Conservation (phyloP, 306 rosid species). For the Sicyos baderoa region DNA sequence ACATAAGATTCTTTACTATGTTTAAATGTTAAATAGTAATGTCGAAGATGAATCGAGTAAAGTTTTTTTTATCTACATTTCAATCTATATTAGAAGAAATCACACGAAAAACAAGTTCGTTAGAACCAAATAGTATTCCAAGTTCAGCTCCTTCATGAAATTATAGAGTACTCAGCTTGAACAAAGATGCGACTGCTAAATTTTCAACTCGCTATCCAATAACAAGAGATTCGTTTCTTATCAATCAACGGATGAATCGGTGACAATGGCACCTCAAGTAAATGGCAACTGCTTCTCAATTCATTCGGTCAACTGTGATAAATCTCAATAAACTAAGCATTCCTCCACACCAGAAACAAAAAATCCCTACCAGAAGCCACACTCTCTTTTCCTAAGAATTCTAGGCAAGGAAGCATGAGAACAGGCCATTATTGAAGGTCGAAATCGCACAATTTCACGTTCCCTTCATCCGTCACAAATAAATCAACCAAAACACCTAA, state of each 20-base stretch:
- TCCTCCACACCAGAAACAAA: not conserved
- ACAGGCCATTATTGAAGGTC: not conserved
- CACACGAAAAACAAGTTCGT: not conserved
- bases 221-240: not conserved
- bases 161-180: not conserved
- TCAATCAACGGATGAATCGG: not conserved
- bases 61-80: not conserved
- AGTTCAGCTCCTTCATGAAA: conserved; percentile 3
- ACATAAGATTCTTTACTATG: not conserved
- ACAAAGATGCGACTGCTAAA: not conserved
- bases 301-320: conserved; percentile 14
- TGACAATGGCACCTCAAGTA: conserved; percentile 2
- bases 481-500: conserved; percentile 11
- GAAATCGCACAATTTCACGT: conserved; percentile 8
- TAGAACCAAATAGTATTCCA: conserved; percentile 2
- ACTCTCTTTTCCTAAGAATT: not conserved
- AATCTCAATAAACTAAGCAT: not conserved
- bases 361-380: not conserved
- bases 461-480: conserved; percentile 2
- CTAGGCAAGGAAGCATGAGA: not conserved
- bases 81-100: not conserved
- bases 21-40: not conserved
- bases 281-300: not conserved
- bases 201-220: conserved; percentile 5
- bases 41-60: not conserved